Conservation (phyloP, 371 early-diverging fungal genomes). For the Mortierella sp. region DNA sequence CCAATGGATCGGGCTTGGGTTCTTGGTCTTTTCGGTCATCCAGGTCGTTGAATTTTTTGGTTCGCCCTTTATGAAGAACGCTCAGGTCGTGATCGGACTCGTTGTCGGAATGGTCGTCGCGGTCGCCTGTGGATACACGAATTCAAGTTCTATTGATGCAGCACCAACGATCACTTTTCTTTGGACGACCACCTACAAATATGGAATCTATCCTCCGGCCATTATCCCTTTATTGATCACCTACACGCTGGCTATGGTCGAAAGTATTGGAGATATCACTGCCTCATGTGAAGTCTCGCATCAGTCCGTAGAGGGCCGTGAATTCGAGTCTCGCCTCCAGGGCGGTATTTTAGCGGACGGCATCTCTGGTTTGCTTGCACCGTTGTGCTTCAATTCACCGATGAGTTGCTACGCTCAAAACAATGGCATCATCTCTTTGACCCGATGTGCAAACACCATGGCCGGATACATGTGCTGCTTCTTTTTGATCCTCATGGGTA, state of each 20-base stretch:
- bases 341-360: slow-evolving; percentile 77
- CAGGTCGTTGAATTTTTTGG: slow-evolving; percentile 73
- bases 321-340: slow-evolving; percentile 69
- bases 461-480: slow-evolving; percentile 73
- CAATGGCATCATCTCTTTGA: slow-evolving; percentile 72
- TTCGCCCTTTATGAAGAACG: slow-evolving; percentile 74
- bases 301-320: slow-evolving; percentile 69
- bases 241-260: slow-evolving; percentile 63
- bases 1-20: slow-evolving; percentile 71
- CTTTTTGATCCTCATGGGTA: slow-evolving; percentile 67
- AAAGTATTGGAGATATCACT: slow-evolving; percentile 72
- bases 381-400: slow-evolving; percentile 69
- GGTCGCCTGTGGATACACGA: slow-evolving; percentile 69
- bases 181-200: slow-evolving; percentile 69
- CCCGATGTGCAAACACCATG: slow-evolving; percentile 70
- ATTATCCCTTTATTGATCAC: slow-evolving; percentile 73
- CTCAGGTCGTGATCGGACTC: slow-evolving; percentile 70
- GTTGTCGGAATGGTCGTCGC: slow-evolving; percentile 72
- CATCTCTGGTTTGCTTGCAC: slow-evolving; percentile 63
- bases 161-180: slow-evolving; percentile 69
- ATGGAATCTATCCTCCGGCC: slow-evolving; percentile 71
- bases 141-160: slow-evolving; percentile 57
- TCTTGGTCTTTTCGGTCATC: slow-evolving; percentile 68
- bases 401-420: slow-evolving; percentile 74
- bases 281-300: slow-evolving; percentile 74